Base-by-base conservation (phyloP, 192 early-diverging fungal genomes). In the Haplosporangium gracile region DNA sequence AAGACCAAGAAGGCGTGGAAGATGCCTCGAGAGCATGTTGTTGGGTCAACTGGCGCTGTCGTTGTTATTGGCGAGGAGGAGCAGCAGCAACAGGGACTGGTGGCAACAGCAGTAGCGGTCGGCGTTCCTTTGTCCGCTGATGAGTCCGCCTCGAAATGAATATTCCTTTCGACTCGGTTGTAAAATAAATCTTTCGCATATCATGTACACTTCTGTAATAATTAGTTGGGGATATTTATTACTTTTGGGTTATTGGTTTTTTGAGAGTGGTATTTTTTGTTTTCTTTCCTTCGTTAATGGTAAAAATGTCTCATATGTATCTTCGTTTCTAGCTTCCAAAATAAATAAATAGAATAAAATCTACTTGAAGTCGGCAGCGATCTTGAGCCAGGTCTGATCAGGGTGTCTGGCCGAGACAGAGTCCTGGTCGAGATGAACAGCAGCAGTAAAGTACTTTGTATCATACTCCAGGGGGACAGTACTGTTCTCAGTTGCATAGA, bases 401-500 rank as follows among this genome's bases (percentile, higher is more conserved):
- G 84, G 84, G 69, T 86, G 78, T 57, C 84, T 76, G 0, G 84
- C 84, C 13, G 78, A 73, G 38, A 55, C 70, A 11, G 63, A 5
- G 38, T 86, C 84, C 71, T 78, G 76, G 38, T 86, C 84, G 9
- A 86, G 72, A 29, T 86, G 84, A 26, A 86, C 76, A 32, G 75
- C 18, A 11, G 84, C 84, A 0, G 84, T 49, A 75, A 81, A 86
- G 72, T 77, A 74, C 75, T 74, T 53, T 36, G 74, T 68, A 55
- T 86, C 84, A 68, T 86, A 86, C 68, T 86, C 84, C 8, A 86
- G 76, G 49, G 84, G 84, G 22, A 70, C 26, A 36, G 55, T 86
- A 42, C 60, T 86, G 47, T 80, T 86, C 70, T 78, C 79, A 10
- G 75, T 77, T 0, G 84, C 84, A 45, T 86, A 86, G 72, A 86